A percentile compares a stretch with the other conserved stretches of the same genome.
Conservation (phyloP, 139 green algal genomes). For the Coccomyxa sp. region DNA sequence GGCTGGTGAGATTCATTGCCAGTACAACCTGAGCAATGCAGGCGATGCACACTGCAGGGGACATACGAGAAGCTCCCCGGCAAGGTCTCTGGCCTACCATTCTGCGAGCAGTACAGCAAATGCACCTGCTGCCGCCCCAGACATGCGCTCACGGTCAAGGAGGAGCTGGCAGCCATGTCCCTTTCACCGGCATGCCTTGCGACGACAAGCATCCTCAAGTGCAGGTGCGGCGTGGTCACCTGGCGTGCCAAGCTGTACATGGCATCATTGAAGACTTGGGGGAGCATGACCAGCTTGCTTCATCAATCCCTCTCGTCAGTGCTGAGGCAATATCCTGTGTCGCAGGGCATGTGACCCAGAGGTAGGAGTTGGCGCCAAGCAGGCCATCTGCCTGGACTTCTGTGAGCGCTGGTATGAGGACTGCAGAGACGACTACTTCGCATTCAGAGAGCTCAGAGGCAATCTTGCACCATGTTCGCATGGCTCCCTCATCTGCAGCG, state of each 20-base stretch:
- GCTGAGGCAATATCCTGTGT: too few species aligned
- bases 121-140: background rate
- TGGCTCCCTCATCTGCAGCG: background rate
- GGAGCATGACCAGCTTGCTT: too few species aligned
- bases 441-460: background rate
- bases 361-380: background rate
- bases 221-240: background rate
- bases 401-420: background rate
- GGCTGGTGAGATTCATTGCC: too few species aligned
- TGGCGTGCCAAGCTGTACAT: background rate
- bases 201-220: background rate
- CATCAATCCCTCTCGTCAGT: too few species aligned
- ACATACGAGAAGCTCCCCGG: too few species aligned
- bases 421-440: background rate
- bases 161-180: background rate
- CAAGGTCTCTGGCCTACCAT: background rate
- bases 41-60: too few species aligned
- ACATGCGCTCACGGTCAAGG: background rate
- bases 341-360: background rate
- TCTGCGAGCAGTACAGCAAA: constrained; percentile 1
- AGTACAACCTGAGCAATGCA: too few species aligned
- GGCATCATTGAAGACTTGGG: background rate
- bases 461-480: background rate
- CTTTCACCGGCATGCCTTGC: background rate
- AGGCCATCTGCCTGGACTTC: background rate